Conservation (phyloP, 1,284 basidiomycete species). For the Papiliotrema nemorosa region DNA sequence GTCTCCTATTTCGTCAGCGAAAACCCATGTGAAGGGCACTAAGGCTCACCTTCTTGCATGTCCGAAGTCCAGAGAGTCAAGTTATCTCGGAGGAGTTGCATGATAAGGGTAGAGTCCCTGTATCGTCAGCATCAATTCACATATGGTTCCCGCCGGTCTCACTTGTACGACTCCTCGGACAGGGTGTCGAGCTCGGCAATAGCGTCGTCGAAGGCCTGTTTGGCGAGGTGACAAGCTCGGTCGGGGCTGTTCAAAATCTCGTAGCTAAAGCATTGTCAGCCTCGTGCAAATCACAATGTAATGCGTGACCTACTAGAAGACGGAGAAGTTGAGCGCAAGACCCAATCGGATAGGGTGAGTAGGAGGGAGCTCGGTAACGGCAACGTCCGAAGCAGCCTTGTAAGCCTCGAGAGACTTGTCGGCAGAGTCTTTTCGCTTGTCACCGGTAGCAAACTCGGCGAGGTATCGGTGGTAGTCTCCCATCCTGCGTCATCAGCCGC, state of each 20-base stretch:
- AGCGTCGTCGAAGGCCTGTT: conserved; percentile 99
- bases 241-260: conserved; percentile 98
- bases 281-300: background rate
- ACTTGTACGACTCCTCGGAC: conserved; percentile 99
- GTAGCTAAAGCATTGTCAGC: conserved; percentile 58
- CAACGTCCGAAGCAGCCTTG: conserved; percentile 98
- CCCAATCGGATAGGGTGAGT: conserved; percentile 99
- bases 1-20: conserved; percentile 8
- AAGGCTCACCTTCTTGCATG: conserved; percentile 57
- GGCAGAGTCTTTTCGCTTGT: conserved; percentile 97
- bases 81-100: conserved; percentile 99
- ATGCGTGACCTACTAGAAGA: conserved; percentile 68
- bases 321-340: conserved; percentile 98
- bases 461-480: conserved; percentile 99
- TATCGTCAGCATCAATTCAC: background rate
- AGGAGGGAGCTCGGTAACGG: conserved; percentile 93
- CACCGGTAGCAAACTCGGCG: conserved; percentile 97
- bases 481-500: conserved; percentile 65
- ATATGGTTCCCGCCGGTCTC: conserved; percentile 26
- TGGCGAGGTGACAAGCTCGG: conserved; percentile 98
- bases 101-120: conserved; percentile 88
- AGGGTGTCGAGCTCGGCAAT: conserved; percentile 99
- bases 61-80: conserved; percentile 97
- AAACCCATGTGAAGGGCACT: background rate
- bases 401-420: conserved; percentile 99